Base-by-base conservation (phyloP, 2,329 filamentous ascomycete species). In the Boeremia exigua region DNA sequence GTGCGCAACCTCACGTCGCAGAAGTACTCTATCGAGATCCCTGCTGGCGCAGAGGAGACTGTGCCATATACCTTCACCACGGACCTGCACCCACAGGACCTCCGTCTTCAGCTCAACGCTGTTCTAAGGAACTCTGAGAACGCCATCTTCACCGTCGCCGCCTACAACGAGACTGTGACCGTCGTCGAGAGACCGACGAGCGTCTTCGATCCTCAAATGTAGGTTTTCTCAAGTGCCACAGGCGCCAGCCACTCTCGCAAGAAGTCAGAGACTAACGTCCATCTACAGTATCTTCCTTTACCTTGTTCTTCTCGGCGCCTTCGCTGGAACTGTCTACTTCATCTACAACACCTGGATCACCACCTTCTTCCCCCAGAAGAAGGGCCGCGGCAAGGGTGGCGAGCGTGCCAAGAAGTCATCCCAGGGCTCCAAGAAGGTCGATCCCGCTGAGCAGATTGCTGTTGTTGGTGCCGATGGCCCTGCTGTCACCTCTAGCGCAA, bases 271-370 rank as follows among this genome's bases (percentile, higher is more conserved):
- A 48, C 63, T 68, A 59, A 70, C 49, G 12, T 36, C 38, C 39
- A 11, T 39, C 17, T 39, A 43, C 25, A 98, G 95, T 75, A 92
- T 98, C 80, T 99, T 99, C 87, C 87, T 99, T 61, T 98, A 98
- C 83, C 83, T 96, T 75, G 88, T 98, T 82, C 89, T 99, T 68
- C 82, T 88, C 49, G 88, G 84, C 59, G 85, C 84, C 61, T 96
- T 96, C 75, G 86, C 80, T 63, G 92, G 90, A 60, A 92, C 88
- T 49, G 86, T 89, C 75, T 97, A 94, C 86, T 96, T 96, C 79
- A 92, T 97, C 80, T 99, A 99, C 86, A 95, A 89, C 82, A 96
- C 94, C 71, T 98, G 94, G 92, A 90, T 99, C 79, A 91, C 92
- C 70, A 88, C 92, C 12, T 90, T 99, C 74, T 96, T 98, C 84